Conservation (phyloP, 768 basidiomycete species). For the Pisolithus microcarpus region DNA sequence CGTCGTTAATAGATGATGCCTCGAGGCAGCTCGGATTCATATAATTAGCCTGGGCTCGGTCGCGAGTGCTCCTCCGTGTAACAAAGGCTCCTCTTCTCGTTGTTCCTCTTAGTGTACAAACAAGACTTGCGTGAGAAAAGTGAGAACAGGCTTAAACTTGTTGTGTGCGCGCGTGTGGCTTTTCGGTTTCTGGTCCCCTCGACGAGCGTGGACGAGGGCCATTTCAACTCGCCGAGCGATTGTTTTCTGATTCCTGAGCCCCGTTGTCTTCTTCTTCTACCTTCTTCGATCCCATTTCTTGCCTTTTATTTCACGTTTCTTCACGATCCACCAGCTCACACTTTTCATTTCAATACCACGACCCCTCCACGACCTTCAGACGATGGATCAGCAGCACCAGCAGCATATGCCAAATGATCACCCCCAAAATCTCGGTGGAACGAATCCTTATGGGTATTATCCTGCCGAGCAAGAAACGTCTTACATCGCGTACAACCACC, state of each 20-base stretch:
- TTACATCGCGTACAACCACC: constrained; percentile 50
- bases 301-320: constrained; percentile 28
- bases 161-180: constrained; percentile 10
- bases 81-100: neutral
- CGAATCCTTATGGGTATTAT: constrained; percentile 45
- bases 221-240: constrained; percentile 14
- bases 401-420: constrained; percentile 46
- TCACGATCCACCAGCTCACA: constrained; percentile 27
- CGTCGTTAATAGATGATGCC: constrained; percentile 6
- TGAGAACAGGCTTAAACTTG: neutral
- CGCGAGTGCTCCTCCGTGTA: no score
- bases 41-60: neutral
- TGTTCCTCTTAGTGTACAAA: constrained; percentile 3
- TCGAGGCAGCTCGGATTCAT: constrained; percentile 15
- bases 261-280: constrained; percentile 19
- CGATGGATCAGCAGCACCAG: constrained; percentile 39
- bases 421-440: constrained; percentile 31
- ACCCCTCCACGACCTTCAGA: constrained; percentile 32
- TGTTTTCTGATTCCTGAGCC: constrained; percentile 22
- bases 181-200: constrained; percentile 19
- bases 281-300: constrained; percentile 30
- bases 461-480: constrained; percentile 46
- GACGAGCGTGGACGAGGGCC: constrained; percentile 22
- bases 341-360: constrained; percentile 30
- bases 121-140: constrained; percentile 1